Evolutionary conservation across 306 rosid species (phyloP).

Genomic region (Pterocarpus santalinus): DNA sequence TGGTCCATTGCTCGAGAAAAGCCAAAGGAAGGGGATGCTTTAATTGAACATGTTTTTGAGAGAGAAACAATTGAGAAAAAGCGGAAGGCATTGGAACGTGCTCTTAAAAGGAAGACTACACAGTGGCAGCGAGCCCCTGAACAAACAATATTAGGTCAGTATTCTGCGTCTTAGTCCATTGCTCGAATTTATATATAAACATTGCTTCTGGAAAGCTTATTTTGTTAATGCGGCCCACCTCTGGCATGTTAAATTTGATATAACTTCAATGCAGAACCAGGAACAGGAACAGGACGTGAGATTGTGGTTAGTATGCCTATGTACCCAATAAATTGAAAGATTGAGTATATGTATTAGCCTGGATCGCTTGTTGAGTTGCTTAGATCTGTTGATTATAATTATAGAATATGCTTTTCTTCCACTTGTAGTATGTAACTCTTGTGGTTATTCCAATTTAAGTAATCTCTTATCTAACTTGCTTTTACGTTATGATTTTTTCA

Average conservation of each 20-base stretch:
- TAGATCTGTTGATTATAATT: conserved; percentile 9
- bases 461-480: not conserved
- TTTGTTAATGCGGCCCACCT: conserved; percentile 25
- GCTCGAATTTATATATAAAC: conserved; percentile 34
- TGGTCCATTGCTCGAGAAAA: conserved; percentile 85
- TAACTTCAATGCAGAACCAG: conserved; percentile 75
- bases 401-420: conserved; percentile 20
- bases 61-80: conserved; percentile 71
- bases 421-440: not conserved
- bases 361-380: conserved; percentile 16
- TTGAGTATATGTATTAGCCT: conserved; percentile 10
- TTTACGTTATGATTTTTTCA: not conserved
- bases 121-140: conserved; percentile 69
- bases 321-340: conserved; percentile 27
- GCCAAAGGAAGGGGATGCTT: conserved; percentile 74
- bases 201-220: conserved; percentile 31
- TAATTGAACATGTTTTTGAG: conserved; percentile 69
- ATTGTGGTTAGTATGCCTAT: conserved; percentile 72
- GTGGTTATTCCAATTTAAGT: conserved; percentile 30
- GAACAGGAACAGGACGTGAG: conserved; percentile 81
- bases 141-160: conserved; percentile 69
- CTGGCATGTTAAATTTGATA: conserved; percentile 40
- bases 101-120: conserved; percentile 60
- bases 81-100: conserved; percentile 71
- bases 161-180: conserved; percentile 40